These are phyloP conservation scores for Botrytis fragariae DNA, from an alignment of 2,329 filamentous ascomycete genomes.

Conservation along the genomic window DNA sequence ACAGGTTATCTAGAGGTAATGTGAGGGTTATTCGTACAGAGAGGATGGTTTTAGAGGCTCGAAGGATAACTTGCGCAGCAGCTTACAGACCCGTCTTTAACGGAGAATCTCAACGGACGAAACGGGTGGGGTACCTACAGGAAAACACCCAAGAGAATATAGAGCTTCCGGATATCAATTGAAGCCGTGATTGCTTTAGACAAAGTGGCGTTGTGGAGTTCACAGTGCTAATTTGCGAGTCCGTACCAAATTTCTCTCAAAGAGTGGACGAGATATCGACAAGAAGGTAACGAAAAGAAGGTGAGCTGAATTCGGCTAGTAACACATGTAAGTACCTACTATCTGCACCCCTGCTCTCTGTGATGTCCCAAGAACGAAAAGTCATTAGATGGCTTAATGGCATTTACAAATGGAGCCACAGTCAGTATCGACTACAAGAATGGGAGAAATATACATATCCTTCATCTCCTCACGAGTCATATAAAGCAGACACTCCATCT, in stretches of 20 bases:
- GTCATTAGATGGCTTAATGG: too few species aligned
- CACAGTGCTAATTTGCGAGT: neutral
- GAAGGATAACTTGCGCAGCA: too few species aligned
- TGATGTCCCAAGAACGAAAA: fast-evolving
- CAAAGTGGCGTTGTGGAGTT: neutral
- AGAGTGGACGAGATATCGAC: neutral
- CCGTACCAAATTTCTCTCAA: neutral
- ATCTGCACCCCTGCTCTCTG: neutral
- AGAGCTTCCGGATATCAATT: neutral
- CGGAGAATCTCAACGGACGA: fast-evolving
- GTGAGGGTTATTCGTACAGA: too few species aligned
- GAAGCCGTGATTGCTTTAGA: neutral
- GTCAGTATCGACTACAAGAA: neutral
- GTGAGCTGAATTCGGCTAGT: fast-evolving
- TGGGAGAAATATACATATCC: neutral
- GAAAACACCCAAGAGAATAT: fast-evolving
- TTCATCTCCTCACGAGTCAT: neutral
- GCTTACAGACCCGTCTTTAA: neutral
- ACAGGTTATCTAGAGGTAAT: too few species aligned
- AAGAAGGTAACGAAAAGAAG: neutral
- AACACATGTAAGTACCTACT: neutral
- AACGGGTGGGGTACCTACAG: neutral
- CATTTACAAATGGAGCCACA: too few species aligned
- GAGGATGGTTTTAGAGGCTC: too few species aligned
- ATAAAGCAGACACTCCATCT: neutral